phyloP scores from a whole-genome alignment of 441 rosid genomes.

The Adansonia madagascariensis region DNA sequence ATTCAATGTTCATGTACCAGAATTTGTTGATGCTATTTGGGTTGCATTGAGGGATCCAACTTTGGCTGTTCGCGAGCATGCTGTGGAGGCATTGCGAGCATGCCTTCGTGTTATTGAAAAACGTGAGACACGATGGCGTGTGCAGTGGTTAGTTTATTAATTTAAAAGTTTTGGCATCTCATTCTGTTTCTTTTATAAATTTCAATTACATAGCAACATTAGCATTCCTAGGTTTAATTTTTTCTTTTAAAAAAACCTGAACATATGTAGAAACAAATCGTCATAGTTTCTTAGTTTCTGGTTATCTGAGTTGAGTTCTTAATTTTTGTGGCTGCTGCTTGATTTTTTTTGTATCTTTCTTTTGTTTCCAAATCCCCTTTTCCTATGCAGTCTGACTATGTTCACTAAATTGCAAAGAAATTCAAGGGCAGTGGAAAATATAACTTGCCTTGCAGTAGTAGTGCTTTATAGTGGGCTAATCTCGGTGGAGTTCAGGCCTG shows the following conservation, averaged over 20 bases:
- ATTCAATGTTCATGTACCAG: conserved; percentile 95
- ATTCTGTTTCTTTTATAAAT: conserved; percentile 19
- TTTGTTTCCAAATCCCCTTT: conserved; percentile 8
- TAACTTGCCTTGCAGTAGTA: neutral
- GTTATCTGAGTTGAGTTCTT: conserved; percentile 4
- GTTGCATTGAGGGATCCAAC: conserved; percentile 96
- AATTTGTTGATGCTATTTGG: conserved; percentile 99
- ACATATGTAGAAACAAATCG: neutral
- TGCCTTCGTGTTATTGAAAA: conserved; percentile 99
- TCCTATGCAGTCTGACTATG: neutral
- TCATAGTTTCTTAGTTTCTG: conserved; percentile 19
- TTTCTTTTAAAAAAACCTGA: neutral
- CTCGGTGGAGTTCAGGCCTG: neutral
- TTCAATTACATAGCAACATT: neutral
- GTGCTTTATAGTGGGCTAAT: conserved; percentile 2
- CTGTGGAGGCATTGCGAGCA: conserved; percentile 99
- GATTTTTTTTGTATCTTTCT: neutral
- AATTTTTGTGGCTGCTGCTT: conserved; percentile 4
- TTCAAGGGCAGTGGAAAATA: neutral
- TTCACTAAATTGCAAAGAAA: conserved; percentile 6
- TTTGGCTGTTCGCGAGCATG: conserved; percentile 83
- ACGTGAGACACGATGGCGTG: conserved; percentile 99
- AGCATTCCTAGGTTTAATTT: neutral
- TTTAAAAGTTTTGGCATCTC: conserved; percentile 14
- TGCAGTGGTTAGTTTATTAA: conserved; percentile 86